A percentile compares a stretch with the other conserved stretches of the same genome.
Evolutionary conservation across 192 early-diverging fungal species (phyloP).

Genomic region (Geranomyces michiganensis): DNA sequence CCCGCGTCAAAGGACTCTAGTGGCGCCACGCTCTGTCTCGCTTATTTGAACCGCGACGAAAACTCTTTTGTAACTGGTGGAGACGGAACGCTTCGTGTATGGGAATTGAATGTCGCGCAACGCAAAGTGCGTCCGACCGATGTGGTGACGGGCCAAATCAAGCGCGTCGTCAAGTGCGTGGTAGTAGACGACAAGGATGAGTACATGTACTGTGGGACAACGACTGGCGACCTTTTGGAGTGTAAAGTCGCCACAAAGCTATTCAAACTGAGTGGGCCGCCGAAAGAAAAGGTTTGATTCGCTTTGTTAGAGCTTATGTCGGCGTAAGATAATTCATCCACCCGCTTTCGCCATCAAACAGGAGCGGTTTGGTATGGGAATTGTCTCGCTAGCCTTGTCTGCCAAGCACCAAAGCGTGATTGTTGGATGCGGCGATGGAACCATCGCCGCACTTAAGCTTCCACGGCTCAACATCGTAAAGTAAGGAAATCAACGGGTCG

Average conservation of each 20-base stretch:
- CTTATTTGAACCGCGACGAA: slow-evolving; percentile 56
- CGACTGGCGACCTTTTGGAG: slow-evolving; percentile 61
- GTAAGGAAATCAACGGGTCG: slow-evolving; percentile 38
- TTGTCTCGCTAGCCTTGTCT: slow-evolving; percentile 50
- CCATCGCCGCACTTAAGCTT: slow-evolving; percentile 51
- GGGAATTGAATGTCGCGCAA: slow-evolving; percentile 55
- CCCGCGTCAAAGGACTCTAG: slow-evolving; percentile 56
- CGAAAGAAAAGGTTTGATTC: slow-evolving; percentile 55
- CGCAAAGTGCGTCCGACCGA: slow-evolving; percentile 56
- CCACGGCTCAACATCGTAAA: slow-evolving; percentile 58
- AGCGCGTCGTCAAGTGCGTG: slow-evolving; percentile 61
- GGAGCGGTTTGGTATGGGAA: slow-evolving; percentile 60
- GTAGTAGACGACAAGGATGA: slow-evolving; percentile 54
- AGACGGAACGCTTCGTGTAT: slow-evolving; percentile 54
- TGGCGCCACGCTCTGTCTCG: slow-evolving; percentile 51
- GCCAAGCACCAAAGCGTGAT: slow-evolving; percentile 43
- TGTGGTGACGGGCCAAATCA: slow-evolving; percentile 60
- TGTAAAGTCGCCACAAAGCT: slow-evolving; percentile 51
- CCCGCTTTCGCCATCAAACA: slow-evolving; percentile 6
- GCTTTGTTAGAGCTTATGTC: not conserved
- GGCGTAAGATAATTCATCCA: no score
- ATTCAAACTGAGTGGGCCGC: slow-evolving; percentile 61
- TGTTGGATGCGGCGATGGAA: slow-evolving; percentile 61
- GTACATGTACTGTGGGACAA: slow-evolving; percentile 65
- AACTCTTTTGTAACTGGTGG: slow-evolving; percentile 58